Evolutionary conservation across 768 basidiomycete species (phyloP).

Genomic region (Gloeophyllum trabeum): DNA sequence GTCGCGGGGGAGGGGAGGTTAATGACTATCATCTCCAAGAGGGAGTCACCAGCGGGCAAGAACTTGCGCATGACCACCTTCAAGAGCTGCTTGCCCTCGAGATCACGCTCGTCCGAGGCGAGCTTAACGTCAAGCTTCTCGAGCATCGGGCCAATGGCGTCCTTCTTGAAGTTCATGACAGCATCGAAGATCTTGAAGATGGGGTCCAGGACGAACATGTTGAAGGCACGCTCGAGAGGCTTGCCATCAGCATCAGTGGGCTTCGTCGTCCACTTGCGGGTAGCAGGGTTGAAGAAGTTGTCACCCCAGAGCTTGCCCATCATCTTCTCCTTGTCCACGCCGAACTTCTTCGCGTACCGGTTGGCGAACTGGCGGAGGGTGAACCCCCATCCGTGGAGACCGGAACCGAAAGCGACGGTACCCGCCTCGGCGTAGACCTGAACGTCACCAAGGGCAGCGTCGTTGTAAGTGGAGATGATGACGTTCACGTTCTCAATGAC

Average conservation of each 20-base stretch:
- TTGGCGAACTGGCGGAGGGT: slow-evolving; percentile 94
- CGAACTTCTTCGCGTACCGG: slow-evolving; percentile 96
- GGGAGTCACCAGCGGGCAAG: slow-evolving; percentile 96
- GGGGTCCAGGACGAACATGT: slow-evolving; percentile 95
- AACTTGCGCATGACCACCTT: slow-evolving; percentile 99
- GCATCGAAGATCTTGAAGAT: slow-evolving; percentile 98
- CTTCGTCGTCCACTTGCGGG: slow-evolving; percentile 92
- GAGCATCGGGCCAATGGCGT: slow-evolving; percentile 68
- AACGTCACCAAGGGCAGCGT: slow-evolving; percentile 88
- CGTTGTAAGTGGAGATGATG: slow-evolving; percentile 96
- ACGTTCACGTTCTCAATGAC: slow-evolving; percentile 98
- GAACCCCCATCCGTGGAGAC: slow-evolving; percentile 99
- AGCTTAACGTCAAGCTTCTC: slow-evolving; percentile 96
- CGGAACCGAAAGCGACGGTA: slow-evolving; percentile 97
- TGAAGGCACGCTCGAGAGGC: slow-evolving; percentile 95
- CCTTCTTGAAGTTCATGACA: slow-evolving; percentile 99
- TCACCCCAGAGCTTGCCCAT: slow-evolving; percentile 98
- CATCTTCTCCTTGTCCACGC: slow-evolving; percentile 98
- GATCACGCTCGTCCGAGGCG: slow-evolving; percentile 76
- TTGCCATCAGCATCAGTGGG: slow-evolving; percentile 69
- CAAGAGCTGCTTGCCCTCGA: slow-evolving; percentile 91
- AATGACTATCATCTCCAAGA: slow-evolving; percentile 99
- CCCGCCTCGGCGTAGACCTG: slow-evolving; percentile 99
- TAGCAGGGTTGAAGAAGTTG: slow-evolving; percentile 97
- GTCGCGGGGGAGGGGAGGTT: slow-evolving; percentile 96